These are phyloP conservation scores for Diaporthe caulivora DNA, from an alignment of 2,329 filamentous ascomycete genomes.

Conservation along the genomic window DNA sequence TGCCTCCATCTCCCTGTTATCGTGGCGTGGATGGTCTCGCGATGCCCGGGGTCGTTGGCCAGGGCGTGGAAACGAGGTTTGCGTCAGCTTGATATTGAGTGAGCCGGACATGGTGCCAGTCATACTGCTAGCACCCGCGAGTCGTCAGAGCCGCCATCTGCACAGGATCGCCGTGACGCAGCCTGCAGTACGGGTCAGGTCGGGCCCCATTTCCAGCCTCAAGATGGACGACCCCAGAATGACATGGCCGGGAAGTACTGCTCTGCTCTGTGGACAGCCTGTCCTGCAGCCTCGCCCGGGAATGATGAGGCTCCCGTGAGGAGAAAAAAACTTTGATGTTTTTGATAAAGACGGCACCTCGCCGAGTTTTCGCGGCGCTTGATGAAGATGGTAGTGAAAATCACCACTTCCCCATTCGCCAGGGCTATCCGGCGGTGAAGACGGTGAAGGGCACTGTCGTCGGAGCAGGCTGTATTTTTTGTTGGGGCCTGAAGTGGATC, in stretches of 20 bases:
- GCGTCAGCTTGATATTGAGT: slow-evolving; percentile 17
- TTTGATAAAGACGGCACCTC: slow-evolving; percentile 4
- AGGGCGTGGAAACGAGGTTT: slow-evolving; percentile 10
- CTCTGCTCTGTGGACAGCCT: neutral
- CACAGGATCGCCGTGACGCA: neutral
- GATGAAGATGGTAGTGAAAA: slow-evolving; percentile 9
- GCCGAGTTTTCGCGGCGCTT: slow-evolving; percentile 20
- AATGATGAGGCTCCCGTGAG: neutral
- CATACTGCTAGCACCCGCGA: slow-evolving; percentile 7
- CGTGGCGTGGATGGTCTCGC: slow-evolving; percentile 26
- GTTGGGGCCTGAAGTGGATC: slow-evolving; percentile 26
- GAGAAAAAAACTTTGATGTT: slow-evolving; percentile 5
- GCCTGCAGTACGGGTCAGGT: neutral
- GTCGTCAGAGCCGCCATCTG: neutral
- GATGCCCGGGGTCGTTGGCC: slow-evolving; percentile 16
- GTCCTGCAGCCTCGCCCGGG: slow-evolving; percentile 11
- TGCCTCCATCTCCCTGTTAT: slow-evolving; percentile 7
- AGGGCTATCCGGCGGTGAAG: slow-evolving; percentile 28
- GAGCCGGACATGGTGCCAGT: slow-evolving; percentile 15
- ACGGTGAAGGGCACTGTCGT: neutral
- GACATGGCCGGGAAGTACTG: slow-evolving; percentile 9
- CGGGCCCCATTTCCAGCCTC: slow-evolving; percentile 15
- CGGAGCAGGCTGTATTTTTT: slow-evolving; percentile 18
- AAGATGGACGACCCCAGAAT: neutral
- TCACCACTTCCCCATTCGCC: slow-evolving; percentile 14